phyloP scores from a whole-genome alignment of 345 rosid species.

The Eutrema japonicum region DNA sequence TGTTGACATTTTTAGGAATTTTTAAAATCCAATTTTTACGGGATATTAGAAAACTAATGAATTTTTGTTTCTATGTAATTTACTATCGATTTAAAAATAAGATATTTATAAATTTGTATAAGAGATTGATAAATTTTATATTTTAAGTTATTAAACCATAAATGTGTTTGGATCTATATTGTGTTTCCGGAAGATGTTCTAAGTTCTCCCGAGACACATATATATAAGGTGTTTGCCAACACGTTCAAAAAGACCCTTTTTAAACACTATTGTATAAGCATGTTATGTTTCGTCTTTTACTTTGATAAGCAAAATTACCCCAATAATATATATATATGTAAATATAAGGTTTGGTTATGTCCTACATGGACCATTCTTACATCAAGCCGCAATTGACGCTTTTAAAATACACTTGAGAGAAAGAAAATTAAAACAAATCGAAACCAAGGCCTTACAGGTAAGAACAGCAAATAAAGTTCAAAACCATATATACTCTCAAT shows the following conservation, averaged over 20 bases:
- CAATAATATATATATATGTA: neutral
- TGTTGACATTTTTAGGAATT: neutral
- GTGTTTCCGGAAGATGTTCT: no score
- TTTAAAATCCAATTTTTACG: neutral
- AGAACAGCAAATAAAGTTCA: constrained; percentile 26
- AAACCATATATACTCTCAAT: neutral
- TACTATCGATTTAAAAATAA: no score
- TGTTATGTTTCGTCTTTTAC: neutral
- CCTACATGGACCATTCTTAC: constrained; percentile 35
- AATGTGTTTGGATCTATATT: no score
- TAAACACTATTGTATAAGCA: neutral
- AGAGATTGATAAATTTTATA: no score
- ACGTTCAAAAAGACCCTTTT: no score
- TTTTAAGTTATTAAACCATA: no score
- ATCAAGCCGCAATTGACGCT: constrained; percentile 46
- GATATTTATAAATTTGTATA: neutral
- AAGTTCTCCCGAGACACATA: no score
- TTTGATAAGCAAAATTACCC: neutral
- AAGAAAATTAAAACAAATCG: neutral
- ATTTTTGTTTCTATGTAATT: no score
- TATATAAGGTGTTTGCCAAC: no score
- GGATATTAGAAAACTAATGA: neutral
- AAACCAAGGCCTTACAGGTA: constrained; percentile 33
- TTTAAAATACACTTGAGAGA: constrained; percentile 24
- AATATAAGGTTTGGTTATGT: constrained; percentile 6